These are phyloP conservation scores for Trifolium fragiferum DNA, from an alignment of 306 rosid species.

Conservation along the genomic window DNA sequence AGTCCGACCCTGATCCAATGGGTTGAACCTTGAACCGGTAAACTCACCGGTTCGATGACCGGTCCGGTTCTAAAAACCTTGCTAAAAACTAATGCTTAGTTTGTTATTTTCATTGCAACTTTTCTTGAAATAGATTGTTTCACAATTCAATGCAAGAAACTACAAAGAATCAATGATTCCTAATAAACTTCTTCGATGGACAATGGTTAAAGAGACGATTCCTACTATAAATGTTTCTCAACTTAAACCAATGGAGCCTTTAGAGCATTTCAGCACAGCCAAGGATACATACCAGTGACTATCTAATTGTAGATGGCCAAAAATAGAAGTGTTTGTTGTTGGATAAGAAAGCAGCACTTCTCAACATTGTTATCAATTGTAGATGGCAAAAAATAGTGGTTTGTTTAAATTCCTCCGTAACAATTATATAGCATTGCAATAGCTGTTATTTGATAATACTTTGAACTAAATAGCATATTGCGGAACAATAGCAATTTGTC, in stretches of 20 bases:
- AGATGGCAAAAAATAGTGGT: too few species aligned
- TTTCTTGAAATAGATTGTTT: slow-evolving; percentile 9
- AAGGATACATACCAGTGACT: slow-evolving; percentile 29
- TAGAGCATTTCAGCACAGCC: slow-evolving; percentile 31
- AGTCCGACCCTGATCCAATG: too few species aligned
- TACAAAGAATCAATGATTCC: slow-evolving; percentile 13
- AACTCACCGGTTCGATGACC: too few species aligned
- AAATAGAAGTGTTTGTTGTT: too few species aligned
- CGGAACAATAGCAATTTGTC: neutral
- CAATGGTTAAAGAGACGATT: slow-evolving; percentile 30
- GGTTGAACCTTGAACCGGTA: too few species aligned
- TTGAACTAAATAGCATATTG: neutral
- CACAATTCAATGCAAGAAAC: slow-evolving; percentile 35
- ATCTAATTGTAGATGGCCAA: too few species aligned
- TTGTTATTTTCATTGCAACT: neutral
- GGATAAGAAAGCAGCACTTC: too few species aligned
- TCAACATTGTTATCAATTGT: too few species aligned
- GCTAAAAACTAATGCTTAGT: slow-evolving; percentile 1
- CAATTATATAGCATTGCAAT: neutral
- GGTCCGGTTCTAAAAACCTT: too few species aligned
- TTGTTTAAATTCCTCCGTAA: too few species aligned
- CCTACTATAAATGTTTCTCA: slow-evolving; percentile 26
- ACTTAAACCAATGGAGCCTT: slow-evolving; percentile 25
- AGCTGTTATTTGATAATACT: neutral
- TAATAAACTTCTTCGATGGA: slow-evolving; percentile 17